A percentile compares a stretch with the other conserved stretches of the same genome.
Evolutionary conservation across 768 basidiomycete genomes (phyloP).

Genomic region (Mycena sanguinolenta): DNA sequence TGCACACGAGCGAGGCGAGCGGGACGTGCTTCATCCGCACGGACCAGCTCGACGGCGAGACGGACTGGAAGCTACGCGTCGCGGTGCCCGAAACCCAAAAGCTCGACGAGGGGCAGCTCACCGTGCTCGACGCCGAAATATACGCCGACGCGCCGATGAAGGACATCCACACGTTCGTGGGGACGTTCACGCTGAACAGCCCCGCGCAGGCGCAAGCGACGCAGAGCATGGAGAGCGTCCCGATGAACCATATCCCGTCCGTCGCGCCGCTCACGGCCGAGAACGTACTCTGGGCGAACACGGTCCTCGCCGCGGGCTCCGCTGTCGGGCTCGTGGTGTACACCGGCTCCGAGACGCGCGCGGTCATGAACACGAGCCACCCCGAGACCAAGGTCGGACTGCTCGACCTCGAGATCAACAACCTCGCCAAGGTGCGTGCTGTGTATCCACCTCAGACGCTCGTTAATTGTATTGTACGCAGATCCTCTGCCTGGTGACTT

Average conservation of each 20-base stretch:
- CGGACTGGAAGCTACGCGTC: conserved; percentile 97
- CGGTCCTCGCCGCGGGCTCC: conserved; percentile 94
- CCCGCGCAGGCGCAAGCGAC: conserved; percentile 44
- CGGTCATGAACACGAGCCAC: conserved; percentile 99
- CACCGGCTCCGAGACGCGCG: conserved; percentile 94
- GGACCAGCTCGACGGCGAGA: conserved; percentile 98
- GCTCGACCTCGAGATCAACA: conserved; percentile 94
- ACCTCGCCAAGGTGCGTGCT: conserved; percentile 96
- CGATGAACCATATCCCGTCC: conserved; percentile 59
- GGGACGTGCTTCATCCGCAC: conserved; percentile 98
- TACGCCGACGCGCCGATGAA: conserved; percentile 97
- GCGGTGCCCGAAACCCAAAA: conserved; percentile 90
- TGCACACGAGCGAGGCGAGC: conserved; percentile 88
- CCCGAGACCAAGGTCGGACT: conserved; percentile 95
- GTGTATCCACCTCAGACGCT: too few species aligned
- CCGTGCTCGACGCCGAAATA: conserved; percentile 87
- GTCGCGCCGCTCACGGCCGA: conserved; percentile 94
- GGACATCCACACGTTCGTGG: conserved; percentile 96
- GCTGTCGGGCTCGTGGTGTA: conserved; percentile 95
- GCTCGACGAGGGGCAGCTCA: conserved; percentile 63
- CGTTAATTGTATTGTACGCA: not conserved
- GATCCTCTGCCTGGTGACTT: conserved; percentile 96
- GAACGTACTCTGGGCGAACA: conserved; percentile 97
- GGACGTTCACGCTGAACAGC: conserved; percentile 84
- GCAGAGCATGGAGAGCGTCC: conserved; percentile 49